phyloP scores from a whole-genome alignment of 805 yeast species.

The Candida taoyuanica region DNA sequence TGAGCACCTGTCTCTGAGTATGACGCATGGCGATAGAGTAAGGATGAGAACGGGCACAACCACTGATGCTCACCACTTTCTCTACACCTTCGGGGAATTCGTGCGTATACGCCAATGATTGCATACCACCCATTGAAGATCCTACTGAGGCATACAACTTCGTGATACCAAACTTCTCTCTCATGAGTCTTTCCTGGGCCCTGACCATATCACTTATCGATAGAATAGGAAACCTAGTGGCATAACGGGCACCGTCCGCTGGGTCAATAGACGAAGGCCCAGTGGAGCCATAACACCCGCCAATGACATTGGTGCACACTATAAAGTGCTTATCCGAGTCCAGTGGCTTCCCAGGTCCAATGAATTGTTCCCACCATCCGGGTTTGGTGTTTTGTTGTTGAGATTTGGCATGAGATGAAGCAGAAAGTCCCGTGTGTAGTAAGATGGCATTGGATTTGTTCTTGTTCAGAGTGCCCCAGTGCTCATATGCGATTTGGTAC shows the following conservation, averaged over 20 bases:
- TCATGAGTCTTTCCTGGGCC: conserved; percentile 72
- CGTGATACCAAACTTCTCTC: conserved; percentile 53
- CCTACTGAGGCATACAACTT: conserved; percentile 80
- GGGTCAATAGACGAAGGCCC: conserved; percentile 87
- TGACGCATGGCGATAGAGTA: conserved; percentile 91
- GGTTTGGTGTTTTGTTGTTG: conserved; percentile 60
- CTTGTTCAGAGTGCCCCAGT: conserved; percentile 76
- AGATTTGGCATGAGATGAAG: conserved; percentile 90
- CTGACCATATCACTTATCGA: conserved; percentile 88
- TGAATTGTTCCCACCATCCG: conserved; percentile 97
- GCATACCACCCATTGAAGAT: conserved; percentile 99
- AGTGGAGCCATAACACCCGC: conserved; percentile 93
- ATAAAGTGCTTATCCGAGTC: conserved; percentile 82
- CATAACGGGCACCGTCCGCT: conserved; percentile 60
- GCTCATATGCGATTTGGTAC: conserved; percentile 83
- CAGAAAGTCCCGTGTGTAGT: conserved; percentile 87
- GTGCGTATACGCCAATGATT: conserved; percentile 79
- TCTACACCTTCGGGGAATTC: conserved; percentile 77
- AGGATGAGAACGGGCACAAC: conserved; percentile 93
- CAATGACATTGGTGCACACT: conserved; percentile 86
- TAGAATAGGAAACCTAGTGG: conserved; percentile 81
- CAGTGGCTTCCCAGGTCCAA: conserved; percentile 72
- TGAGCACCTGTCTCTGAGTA: conserved; percentile 86
- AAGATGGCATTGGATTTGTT: conserved; percentile 68
- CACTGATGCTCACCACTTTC: conserved; percentile 75